Evolutionary conservation across 495 filamentous ascomycete species (phyloP).

Genomic region (Podospora pseudocomata): DNA sequence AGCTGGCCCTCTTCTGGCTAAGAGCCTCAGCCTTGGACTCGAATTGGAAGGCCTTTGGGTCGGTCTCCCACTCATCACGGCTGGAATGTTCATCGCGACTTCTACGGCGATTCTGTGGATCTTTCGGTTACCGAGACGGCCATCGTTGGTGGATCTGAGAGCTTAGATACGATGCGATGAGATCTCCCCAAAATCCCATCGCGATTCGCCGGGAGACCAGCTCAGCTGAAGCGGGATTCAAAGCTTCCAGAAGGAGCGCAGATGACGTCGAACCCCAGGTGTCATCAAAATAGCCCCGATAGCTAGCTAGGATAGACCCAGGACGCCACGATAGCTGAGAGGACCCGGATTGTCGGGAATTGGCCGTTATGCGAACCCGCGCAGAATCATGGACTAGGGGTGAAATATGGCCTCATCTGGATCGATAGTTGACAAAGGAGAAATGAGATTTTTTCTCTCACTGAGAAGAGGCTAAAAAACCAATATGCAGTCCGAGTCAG

Average conservation of each 20-base stretch:
- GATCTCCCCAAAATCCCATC: background rate
- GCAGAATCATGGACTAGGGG: background rate
- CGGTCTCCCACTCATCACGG: constrained; percentile 29
- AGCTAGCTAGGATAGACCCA: background rate
- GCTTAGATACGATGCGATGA: background rate
- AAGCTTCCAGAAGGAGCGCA: background rate
- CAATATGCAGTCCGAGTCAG: background rate
- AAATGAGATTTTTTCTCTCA: background rate
- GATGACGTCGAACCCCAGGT: background rate
- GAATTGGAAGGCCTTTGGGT: constrained; percentile 27
- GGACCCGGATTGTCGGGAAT: background rate
- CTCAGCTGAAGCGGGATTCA: background rate
- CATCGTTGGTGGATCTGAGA: constrained; percentile 1
- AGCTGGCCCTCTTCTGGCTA: constrained; percentile 29
- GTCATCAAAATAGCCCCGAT: background rate
- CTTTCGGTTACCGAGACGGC: constrained; percentile 20
- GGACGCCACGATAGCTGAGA: background rate
- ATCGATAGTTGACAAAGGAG: background rate
- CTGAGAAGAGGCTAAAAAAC: background rate
- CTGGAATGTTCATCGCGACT: constrained; percentile 22
- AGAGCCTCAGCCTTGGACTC: constrained; percentile 28
- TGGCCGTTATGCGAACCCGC: background rate
- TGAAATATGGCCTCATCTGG: background rate
- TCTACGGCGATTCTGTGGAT: constrained; percentile 22
- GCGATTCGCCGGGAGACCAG: background rate